Base-by-base conservation (phyloP, 345 rosid genomes). In the Gossypium australe region DNA sequence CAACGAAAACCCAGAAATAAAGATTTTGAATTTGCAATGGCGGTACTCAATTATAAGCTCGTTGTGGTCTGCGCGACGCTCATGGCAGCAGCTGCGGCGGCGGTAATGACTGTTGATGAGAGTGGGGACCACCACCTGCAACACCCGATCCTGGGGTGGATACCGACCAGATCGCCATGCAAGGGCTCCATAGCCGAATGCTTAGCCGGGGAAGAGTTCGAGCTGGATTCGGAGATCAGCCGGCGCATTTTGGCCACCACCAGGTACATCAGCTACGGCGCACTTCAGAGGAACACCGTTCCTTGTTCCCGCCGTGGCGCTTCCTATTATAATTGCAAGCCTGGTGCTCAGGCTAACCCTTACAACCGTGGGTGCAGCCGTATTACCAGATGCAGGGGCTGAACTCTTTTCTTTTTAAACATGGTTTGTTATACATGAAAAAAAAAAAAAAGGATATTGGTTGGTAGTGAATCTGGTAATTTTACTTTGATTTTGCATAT, bases 231-330 rank as follows among this genome's bases (percentile, higher is more conserved):
- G 0, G 99, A 93, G 74, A 89, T 82, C 82, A 91, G 75, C 88
- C 68, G 98, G 79, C 94, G 98, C 52, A 91, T 96, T 16, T 80
- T 95, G 75, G 92, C 94, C 2, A 90, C 93, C 45, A 84, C 48
- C 82, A 87, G 55, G 59, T 93, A 91, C 86, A 78, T 95, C 70
- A 88, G 99, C 96, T 95, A 95, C 79, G 97, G 94, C 43, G 97
- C 98, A 27, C 88, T 95, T 71, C 89, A 75, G 93, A 89, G 84
- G 88, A 86, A 95, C 91, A 80, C 81, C 44, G 99, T 95, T 9
- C 99, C 99, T 29, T 95, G 99, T 80, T 93, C 99, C 4, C 84
- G 90, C 1, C 94, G 99, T 41, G 98, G 99, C 2, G 92, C 98
- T 11, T 91, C 98, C n/a, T 95, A 95, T 81, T 95, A 95, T 87